Evolutionary conservation across 345 rosid genomes (phyloP), one percentile per base, ranked within the genome.

Genomic region (Aquilaria sinensis): DNA sequence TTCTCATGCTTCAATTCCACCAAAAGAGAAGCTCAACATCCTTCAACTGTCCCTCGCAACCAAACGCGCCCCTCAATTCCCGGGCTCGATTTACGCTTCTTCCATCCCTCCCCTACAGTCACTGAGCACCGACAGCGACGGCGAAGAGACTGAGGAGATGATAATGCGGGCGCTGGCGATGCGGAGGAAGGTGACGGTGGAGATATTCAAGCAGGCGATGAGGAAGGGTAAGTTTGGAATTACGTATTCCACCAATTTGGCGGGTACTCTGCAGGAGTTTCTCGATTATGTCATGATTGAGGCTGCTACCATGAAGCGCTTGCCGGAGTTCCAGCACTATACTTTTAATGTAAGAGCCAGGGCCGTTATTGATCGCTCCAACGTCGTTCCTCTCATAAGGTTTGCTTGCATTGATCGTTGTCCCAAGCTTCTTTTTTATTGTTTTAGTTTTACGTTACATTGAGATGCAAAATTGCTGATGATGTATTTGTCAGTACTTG

Each of bases 311-410:
- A 64, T 90, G 84, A 88, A 88, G 77, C 80, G 60, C 34, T 48
- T 66, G 55, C 87, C 90, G 33, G 87, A 84, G 64, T 93, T 68
- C 63, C 58, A 70, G 16, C 54, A 68, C 34, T 79, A 75, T 2
- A 79, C 83, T 5, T 90, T 90, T 47, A 82, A 87, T 54, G 64
- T 67, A 57, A 77, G 96, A 52, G 97, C 84, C 47, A 79, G 70
- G 72, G 64, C 60, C 56, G 84, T 86, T 55, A 83, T 90, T 53
- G 80, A 80, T 12, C 86, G 81, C 30, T 85, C 86, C 46, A 74
- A 78, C 47, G 83, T 88, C 56, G 96, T 90, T 33, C 85, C 88
- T 10, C 83, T 90, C 68, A 75, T 88, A 77, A 86, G 98, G 98
- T 88, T 31, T 12, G 12, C 29, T 0, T 45, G 15, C 43, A 60